phyloP scores from a whole-genome alignment of 2,329 filamentous ascomycete species.

The Lachnellula hyalina region DNA sequence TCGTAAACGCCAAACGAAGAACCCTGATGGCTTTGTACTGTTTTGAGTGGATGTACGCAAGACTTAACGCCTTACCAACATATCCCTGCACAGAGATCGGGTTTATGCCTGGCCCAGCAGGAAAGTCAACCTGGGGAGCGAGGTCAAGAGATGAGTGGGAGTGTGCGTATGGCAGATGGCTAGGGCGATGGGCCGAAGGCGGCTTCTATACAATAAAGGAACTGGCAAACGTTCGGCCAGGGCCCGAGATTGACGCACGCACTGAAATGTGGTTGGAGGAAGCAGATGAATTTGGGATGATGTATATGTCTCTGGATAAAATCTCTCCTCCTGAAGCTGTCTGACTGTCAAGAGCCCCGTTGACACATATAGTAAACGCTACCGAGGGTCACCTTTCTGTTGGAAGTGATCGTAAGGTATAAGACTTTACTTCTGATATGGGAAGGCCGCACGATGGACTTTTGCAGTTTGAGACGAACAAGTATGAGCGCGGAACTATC shows the following conservation, averaged over 20 bases:
- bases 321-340: background rate
- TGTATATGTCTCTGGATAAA: slow-evolving; percentile 36
- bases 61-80: slow-evolving; percentile 30
- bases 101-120: slow-evolving; percentile 36
- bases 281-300: slow-evolving; percentile 37
- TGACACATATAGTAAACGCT: background rate
- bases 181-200: slow-evolving; percentile 32
- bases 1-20: slow-evolving; percentile 53
- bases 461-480: too few relatives aligned
- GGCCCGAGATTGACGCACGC: slow-evolving; percentile 29
- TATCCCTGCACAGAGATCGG: slow-evolving; percentile 35
- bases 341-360: too few relatives aligned
- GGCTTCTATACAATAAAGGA: slow-evolving; percentile 30
- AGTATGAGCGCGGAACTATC: too few relatives aligned
- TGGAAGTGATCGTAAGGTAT: background rate
- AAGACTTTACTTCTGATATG: background rate
- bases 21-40: slow-evolving; percentile 33
- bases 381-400: background rate
- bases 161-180: slow-evolving; percentile 30
- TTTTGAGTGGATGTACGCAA: slow-evolving; percentile 37
- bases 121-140: slow-evolving; percentile 37
- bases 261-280: slow-evolving; percentile 39
- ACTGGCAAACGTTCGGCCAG: slow-evolving; percentile 29
- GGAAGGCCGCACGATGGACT: too few relatives aligned
- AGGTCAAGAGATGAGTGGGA: slow-evolving; percentile 32